A percentile compares a stretch with the other conserved stretches of the same genome.
Evolutionary conservation across 2,329 filamentous ascomycete genomes (phyloP).

Genomic region (Exophiala mesophila): DNA sequence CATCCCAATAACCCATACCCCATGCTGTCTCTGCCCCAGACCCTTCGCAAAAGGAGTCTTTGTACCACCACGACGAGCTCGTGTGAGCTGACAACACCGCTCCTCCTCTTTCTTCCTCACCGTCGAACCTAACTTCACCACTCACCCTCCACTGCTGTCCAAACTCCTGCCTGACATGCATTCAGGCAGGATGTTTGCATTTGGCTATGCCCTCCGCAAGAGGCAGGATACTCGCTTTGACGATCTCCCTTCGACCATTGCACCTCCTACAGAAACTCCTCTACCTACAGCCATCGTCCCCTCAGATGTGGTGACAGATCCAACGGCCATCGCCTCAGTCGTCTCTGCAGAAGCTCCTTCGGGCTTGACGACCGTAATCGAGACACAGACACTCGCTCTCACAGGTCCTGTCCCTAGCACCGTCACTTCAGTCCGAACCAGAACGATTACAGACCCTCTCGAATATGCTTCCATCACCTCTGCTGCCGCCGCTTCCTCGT

Average conservation of each 20-base stretch:
- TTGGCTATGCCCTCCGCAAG: conserved; percentile 10
- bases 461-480: conserved; percentile 23
- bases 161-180: conserved; percentile 14
- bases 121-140: background rate
- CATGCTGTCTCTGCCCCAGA: background rate
- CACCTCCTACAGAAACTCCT: conserved; percentile 13
- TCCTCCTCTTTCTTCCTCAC: background rate
- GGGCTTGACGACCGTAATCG: conserved; percentile 21
- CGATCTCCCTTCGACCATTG: conserved; percentile 16
- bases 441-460: conserved; percentile 19
- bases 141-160: background rate
- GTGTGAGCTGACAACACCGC: conserved; percentile 5
- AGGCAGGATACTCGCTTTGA: conserved; percentile 5
- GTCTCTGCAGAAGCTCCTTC: conserved; percentile 14
- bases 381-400: conserved; percentile 16
- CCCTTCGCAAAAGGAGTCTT: conserved; percentile 15
- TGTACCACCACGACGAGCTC: background rate
- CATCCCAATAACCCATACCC: conserved; percentile 4
- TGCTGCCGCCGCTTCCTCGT: conserved; percentile 10
- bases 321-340: conserved; percentile 10
- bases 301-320: conserved; percentile 7
- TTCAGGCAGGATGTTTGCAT: conserved; percentile 21
- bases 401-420: conserved; percentile 10
- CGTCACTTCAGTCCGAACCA: conserved; percentile 16
- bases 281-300: conserved; percentile 14